These are phyloP conservation scores for Lactuca sativa DNA, from an alignment of 129 eudicot species.

Conservation along the genomic window DNA sequence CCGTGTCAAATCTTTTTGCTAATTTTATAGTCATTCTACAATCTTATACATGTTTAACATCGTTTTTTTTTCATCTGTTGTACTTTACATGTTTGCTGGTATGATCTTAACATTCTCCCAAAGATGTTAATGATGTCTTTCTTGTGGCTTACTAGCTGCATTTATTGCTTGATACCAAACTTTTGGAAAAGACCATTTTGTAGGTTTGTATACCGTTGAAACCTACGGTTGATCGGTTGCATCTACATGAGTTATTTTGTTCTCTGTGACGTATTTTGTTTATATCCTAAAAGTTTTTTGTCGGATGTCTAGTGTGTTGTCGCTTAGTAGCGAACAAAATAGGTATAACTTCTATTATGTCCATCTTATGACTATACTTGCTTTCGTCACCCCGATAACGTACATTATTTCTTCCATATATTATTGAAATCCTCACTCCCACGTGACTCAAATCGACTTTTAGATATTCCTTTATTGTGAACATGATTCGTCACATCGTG, in stretches of 20 bases:
- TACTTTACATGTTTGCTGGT: slow-evolving; percentile 1
- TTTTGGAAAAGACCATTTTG: neutral
- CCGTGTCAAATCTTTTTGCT: neutral
- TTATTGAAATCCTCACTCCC: neutral
- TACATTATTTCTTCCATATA: neutral
- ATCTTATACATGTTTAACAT: neutral
- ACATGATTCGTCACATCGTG: neutral
- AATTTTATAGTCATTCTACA: slow-evolving; percentile 1
- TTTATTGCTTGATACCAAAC: no score
- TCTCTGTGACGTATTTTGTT: neutral
- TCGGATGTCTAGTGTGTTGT: neutral
- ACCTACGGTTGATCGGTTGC: neutral
- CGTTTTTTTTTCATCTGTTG: slow-evolving; percentile 1
- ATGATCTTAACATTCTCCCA: neutral
- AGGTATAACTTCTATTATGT: neutral
- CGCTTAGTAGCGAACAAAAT: neutral
- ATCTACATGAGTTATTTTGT: neutral
- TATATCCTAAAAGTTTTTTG: neutral
- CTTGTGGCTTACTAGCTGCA: neutral
- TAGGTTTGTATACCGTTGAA: neutral
- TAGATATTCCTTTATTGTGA: slow-evolving; percentile 4
- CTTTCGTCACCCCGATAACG: neutral
- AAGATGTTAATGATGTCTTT: neutral
- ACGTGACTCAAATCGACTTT: slow-evolving; percentile 2
- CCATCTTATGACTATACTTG: neutral